Base-by-base conservation (phyloP, 345 rosid species). In the Eucalyptus virginea region DNA sequence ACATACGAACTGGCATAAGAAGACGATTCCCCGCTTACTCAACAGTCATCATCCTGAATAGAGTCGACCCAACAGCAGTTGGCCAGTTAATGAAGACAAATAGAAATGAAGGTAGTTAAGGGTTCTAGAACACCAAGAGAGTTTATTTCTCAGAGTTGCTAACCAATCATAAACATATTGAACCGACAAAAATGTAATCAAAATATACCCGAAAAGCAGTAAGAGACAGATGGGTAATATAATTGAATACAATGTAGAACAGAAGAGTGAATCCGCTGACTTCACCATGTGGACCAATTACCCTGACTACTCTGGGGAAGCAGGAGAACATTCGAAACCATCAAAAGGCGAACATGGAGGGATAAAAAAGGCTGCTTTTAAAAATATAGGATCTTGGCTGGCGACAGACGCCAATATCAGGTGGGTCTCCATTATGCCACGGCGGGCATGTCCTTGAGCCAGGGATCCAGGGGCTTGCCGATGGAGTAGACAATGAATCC, bases 401-500 rank as follows among this genome's bases (percentile, higher is more conserved):
- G 42, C 14, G 26, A 34, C 47, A 52, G 37, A 34, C 30, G 42
- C 45, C n/a, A n/a, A n/a, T 42, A 50, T 52, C 62, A 37, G 42
- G 58, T 34, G 17, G 67, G 87, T 67, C 44, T 30, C 89, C 85
- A 40, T 93, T 94, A 97, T 87, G 96, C 98, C 89, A 97, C 93
- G 56, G 97, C 97, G 86, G 99, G 99, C 99, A 97, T 93, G 95
- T 97, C 99, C 95, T 96, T 96, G 89, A 97, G 93, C 99, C 99
- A 97, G 86, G 93, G 93, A 92, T 97, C 99, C 87, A 97, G 91
- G 18, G 99, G 99, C 95, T 96, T 97, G 45, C 99, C 99, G 42
- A 97, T 97, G 17, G 99, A 93, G 91, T 96, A 97, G 47, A 96
- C 99, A 30, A 96, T 96, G 92, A 97, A 97, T 87, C 99, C 99